Evolutionary conservation across 306 rosid species (phyloP).

Genomic region (Crataegus laevigata): DNA sequence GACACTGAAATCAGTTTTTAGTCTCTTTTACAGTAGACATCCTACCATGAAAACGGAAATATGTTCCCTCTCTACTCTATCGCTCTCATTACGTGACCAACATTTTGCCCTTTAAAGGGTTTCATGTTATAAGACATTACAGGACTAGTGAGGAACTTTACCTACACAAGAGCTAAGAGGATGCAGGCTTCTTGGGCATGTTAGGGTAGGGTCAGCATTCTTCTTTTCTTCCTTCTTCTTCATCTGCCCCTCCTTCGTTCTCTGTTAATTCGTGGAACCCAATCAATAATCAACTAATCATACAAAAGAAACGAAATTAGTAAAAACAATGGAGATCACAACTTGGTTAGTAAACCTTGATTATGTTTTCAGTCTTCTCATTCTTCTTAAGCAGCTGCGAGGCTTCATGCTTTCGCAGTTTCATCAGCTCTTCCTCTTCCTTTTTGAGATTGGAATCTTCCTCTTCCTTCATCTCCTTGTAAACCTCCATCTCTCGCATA

Average conservation of each 20-base stretch:
- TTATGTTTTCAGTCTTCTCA: constrained; percentile 75
- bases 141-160: neutral
- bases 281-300: neutral
- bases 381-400: constrained; percentile 75
- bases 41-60: too few relatives aligned
- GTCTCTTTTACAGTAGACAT: neutral
- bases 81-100: too few relatives aligned
- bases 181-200: constrained; percentile 84
- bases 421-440: constrained; percentile 76
- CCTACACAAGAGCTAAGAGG: constrained; percentile 70
- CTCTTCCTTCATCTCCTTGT: constrained; percentile 70
- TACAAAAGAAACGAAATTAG: neutral
- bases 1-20: neutral
- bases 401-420: constrained; percentile 84
- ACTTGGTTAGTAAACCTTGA: constrained; percentile 41
- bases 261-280: constrained; percentile 22
- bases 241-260: constrained; percentile 65
- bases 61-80: too few relatives aligned
- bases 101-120: neutral
- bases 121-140: neutral
- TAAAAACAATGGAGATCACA: neutral
- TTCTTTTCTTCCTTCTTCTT: constrained; percentile 45
- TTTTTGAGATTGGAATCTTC: constrained; percentile 51
- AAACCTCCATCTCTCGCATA: constrained; percentile 58
- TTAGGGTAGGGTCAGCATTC: constrained; percentile 64